Conservation (phyloP, 495 filamentous ascomycete genomes). For the Penicillium desertorum region DNA sequence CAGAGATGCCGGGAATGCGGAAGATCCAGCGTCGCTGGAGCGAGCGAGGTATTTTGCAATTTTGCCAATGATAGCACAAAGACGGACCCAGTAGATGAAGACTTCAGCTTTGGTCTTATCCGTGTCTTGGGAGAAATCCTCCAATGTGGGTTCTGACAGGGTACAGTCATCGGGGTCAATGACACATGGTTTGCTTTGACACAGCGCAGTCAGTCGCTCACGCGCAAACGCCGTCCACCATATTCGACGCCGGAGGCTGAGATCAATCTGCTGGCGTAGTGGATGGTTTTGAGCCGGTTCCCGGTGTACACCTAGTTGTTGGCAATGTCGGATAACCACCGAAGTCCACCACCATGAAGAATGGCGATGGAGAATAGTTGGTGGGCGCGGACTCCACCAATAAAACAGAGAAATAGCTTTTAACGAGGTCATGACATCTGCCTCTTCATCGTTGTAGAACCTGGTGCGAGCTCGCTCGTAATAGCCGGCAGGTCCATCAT, state of each 20-base stretch:
- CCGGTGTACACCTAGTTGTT: constrained; percentile 37
- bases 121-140: constrained; percentile 26
- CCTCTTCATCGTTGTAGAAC: constrained; percentile 37
- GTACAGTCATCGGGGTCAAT: constrained; percentile 40
- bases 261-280: constrained; percentile 20
- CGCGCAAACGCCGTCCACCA: constrained; percentile 43
- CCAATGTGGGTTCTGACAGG: constrained; percentile 29
- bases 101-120: constrained; percentile 31
- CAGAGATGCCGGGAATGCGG: constrained; percentile 22
- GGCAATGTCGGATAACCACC: constrained; percentile 37
- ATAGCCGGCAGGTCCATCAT: constrained; percentile 35
- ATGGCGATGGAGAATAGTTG: constrained; percentile 33
- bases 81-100: constrained; percentile 36
- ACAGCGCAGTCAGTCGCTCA: constrained; percentile 38
- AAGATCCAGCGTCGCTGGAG: constrained; percentile 4
- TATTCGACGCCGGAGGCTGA: constrained; percentile 33
- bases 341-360: constrained; percentile 44
- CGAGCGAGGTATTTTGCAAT: constrained; percentile 35
- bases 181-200: constrained; percentile 36
- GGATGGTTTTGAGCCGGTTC: constrained; percentile 20
- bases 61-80: constrained; percentile 36
- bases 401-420: constrained; percentile 38
- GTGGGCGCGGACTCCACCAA: constrained; percentile 40
- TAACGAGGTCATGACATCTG: constrained; percentile 28
- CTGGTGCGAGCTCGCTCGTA: constrained; percentile 31